phyloP scores from a whole-genome alignment of 192 early-diverging fungal genomes.

The Spizellomyces punctatus region DNA sequence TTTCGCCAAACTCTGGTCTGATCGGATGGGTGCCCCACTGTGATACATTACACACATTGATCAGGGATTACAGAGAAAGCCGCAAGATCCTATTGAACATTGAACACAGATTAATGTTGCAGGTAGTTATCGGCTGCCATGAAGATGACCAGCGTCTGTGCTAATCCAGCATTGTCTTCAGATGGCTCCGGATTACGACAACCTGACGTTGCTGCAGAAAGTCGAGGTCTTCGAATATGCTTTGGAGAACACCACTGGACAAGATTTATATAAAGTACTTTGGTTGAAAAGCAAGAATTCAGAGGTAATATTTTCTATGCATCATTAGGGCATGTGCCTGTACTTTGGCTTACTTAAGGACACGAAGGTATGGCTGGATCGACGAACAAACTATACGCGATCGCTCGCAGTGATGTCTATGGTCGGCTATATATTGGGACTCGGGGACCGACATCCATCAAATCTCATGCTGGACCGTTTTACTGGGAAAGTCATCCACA shows the following conservation, averaged over 20 bases:
- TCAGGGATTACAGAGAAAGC: constrained; percentile 83
- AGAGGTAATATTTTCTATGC: constrained; percentile 50
- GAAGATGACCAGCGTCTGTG: background rate
- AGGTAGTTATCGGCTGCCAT: constrained; percentile 41
- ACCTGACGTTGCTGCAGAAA: constrained; percentile 82
- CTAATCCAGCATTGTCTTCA: constrained; percentile 30
- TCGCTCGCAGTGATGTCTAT: constrained; percentile 97
- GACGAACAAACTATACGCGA: constrained; percentile 92
- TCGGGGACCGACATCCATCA: constrained; percentile 95
- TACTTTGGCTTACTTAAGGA: background rate
- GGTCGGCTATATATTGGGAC: constrained; percentile 96
- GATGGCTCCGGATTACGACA: constrained; percentile 92
- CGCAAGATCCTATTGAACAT: constrained; percentile 83
- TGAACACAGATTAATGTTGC: constrained; percentile 86
- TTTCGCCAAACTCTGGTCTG: constrained; percentile 93
- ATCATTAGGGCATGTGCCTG: background rate
- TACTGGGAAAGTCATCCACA: constrained; percentile 93
- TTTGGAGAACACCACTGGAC: constrained; percentile 83
- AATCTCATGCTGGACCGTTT: constrained; percentile 90
- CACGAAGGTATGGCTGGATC: constrained; percentile 80
- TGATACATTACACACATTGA: constrained; percentile 84
- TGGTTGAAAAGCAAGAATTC: constrained; percentile 97
- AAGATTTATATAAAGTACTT: constrained; percentile 89
- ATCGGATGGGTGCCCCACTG: constrained; percentile 92
- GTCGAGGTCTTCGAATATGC: constrained; percentile 96